These are phyloP conservation scores for Trichoderma simmonsii DNA, from an alignment of 2,329 filamentous ascomycete species.

Conservation along the genomic window DNA sequence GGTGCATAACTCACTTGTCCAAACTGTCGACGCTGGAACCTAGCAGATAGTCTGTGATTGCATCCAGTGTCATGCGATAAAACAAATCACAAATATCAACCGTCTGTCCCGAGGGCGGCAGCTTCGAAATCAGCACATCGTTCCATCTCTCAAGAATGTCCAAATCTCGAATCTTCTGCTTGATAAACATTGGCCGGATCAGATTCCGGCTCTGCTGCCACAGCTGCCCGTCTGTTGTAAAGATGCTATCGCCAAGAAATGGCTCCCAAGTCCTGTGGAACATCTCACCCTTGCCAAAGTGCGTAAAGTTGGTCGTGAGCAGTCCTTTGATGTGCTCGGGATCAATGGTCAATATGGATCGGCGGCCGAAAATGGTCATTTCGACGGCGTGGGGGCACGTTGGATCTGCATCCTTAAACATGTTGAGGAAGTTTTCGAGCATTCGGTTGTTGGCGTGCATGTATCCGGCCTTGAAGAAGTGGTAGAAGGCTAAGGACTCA, in stretches of 20 bases:
- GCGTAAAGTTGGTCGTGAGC: conserved; percentile 77
- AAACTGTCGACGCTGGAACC: conserved; percentile 41
- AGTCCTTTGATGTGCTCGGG: conserved; percentile 90
- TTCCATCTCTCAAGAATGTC: conserved; percentile 63
- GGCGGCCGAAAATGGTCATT: conserved; percentile 48
- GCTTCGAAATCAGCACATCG: conserved; percentile 18
- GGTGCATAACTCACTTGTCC: background rate
- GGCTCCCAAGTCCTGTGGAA: conserved; percentile 75
- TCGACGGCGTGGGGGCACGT: conserved; percentile 43
- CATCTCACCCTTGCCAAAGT: conserved; percentile 76
- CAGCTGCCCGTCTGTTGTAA: conserved; percentile 71
- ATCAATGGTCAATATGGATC: conserved; percentile 74
- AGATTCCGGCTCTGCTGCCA: conserved; percentile 79
- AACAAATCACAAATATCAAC: conserved; percentile 74
- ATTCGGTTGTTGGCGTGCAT: conserved; percentile 24
- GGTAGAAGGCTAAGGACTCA: background rate
- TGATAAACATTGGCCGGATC: conserved; percentile 82
- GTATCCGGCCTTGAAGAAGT: conserved; percentile 25
- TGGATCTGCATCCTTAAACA: conserved; percentile 16
- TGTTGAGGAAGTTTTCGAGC: conserved; percentile 18
- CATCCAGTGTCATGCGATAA: conserved; percentile 79
- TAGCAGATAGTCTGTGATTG: conserved; percentile 81
- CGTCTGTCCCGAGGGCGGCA: conserved; percentile 46
- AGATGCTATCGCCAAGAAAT: conserved; percentile 73
- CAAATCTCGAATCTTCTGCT: conserved; percentile 77